Conservation (phyloP, 2,329 filamentous ascomycete genomes). For the Cytospora mali region DNA sequence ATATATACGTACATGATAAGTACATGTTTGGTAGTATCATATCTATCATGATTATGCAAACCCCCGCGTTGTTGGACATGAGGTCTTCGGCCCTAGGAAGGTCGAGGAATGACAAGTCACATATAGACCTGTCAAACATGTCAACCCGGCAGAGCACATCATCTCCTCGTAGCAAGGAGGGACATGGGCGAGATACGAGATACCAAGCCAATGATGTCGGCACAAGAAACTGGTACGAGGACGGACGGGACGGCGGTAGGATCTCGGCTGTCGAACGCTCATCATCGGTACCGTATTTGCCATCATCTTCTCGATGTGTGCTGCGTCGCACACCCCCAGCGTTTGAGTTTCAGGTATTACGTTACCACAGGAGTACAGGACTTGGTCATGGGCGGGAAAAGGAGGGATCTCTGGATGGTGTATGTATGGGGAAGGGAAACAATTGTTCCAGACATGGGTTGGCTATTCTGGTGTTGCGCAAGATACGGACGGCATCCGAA, state of each 20-base stretch:
- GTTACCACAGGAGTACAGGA: neutral
- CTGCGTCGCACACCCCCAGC: neutral
- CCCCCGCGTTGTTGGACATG: neutral
- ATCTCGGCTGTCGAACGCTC: neutral
- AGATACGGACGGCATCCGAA: neutral
- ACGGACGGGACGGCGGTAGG: neutral
- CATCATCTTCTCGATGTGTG: neutral
- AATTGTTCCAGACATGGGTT: neutral
- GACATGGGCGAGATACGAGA: neutral
- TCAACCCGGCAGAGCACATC: neutral
- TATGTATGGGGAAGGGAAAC: neutral
- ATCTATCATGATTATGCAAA: neutral
- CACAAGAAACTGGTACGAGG: neutral
- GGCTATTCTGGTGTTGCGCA: neutral
- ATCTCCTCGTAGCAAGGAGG: neutral
- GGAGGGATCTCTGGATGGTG: neutral
- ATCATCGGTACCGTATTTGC: neutral
- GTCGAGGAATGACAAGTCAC: neutral
- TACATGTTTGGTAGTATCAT: neutral
- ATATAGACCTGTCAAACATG: neutral
- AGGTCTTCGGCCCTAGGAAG: neutral
- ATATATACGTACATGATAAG: too few relatives aligned
- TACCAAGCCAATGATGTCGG: neutral
- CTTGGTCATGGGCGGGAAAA: neutral
- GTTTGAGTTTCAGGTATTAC: neutral